A percentile compares a stretch with the other conserved stretches of the same genome.
Evolutionary conservation across 306 rosid species (phyloP).

Genomic region (Medicago ruthenica): DNA sequence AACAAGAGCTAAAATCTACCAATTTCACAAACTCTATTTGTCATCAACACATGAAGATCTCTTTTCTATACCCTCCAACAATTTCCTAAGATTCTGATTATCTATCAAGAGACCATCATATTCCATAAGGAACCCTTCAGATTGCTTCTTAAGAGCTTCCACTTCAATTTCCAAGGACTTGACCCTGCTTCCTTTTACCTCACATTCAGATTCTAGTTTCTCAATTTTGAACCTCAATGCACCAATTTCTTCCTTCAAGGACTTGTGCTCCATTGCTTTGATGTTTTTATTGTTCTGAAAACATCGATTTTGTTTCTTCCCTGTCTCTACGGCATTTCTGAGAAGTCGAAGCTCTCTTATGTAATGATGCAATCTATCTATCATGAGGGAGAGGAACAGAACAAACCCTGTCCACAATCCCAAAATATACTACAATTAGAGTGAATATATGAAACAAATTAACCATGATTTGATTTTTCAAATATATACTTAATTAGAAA

Average conservation of each 20-base stretch:
- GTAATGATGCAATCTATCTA: constrained; percentile 85
- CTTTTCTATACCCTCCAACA: constrained; percentile 57
- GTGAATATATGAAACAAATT: not conserved
- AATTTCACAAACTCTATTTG: constrained; percentile 48
- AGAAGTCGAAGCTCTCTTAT: constrained; percentile 79
- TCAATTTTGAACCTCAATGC: constrained; percentile 53
- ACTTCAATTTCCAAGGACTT: constrained; percentile 62
- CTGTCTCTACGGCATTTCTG: constrained; percentile 74
- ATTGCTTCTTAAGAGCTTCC: constrained; percentile 75
- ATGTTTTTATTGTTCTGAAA: constrained; percentile 54
- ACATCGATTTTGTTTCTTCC: constrained; percentile 71
- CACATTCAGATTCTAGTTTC: constrained; percentile 68
- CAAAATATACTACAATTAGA: not conserved
- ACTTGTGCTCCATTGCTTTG: constrained; percentile 46
- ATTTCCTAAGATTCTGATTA: constrained; percentile 71
- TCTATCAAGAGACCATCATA: constrained; percentile 75
- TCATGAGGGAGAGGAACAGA: constrained; percentile 74
- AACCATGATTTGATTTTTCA: not conserved
- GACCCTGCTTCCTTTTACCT: constrained; percentile 58
- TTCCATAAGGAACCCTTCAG: constrained; percentile 76
- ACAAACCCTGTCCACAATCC: constrained; percentile 65
- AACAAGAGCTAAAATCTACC: not conserved
- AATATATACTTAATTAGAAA: too few relatives aligned
- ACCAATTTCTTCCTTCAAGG: constrained; percentile 63
- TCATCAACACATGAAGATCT: constrained; percentile 48